A percentile compares a stretch with the other conserved stretches of the same genome.
Evolutionary conservation across 495 filamentous ascomycete species (phyloP).

Genomic region (Aspergillus egyptiacus): DNA sequence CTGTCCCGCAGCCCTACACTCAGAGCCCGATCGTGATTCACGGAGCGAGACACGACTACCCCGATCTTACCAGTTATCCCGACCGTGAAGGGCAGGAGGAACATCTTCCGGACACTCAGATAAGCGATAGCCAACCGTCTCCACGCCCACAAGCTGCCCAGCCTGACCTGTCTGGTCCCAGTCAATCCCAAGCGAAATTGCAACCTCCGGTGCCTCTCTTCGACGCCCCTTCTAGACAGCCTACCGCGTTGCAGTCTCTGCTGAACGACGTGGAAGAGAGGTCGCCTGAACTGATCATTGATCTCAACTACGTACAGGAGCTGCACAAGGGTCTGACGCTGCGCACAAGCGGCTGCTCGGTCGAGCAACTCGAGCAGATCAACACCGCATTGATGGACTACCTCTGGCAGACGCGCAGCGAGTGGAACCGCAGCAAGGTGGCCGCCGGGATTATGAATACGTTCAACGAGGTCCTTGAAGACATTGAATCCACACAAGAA

Average conservation of each 20-base stretch:
- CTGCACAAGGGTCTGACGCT: conserved; percentile 56
- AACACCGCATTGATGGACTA: conserved; percentile 85
- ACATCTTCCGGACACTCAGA: conserved; percentile 43
- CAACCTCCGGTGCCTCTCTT: conserved; percentile 47
- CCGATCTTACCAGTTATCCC: conserved; percentile 36
- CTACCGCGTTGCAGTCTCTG: conserved; percentile 33
- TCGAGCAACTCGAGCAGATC: conserved; percentile 94
- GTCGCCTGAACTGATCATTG: conserved; percentile 46
- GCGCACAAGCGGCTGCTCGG: conserved; percentile 68
- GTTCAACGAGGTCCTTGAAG: conserved; percentile 75
- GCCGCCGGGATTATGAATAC: conserved; percentile 52
- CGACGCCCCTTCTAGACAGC: conserved; percentile 29
- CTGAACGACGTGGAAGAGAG: conserved; percentile 46
- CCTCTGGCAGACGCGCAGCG: conserved; percentile 69
- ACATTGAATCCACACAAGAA: conserved; percentile 67
- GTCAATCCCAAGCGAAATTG: conserved; percentile 36
- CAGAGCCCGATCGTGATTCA: conserved; percentile 45
- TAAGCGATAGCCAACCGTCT: conserved; percentile 36
- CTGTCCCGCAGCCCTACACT: conserved; percentile 49
- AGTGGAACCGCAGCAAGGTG: conserved; percentile 76
- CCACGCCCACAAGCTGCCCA: conserved; percentile 18
- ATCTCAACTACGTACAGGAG: conserved; percentile 46
- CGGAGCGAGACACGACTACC: conserved; percentile 28
- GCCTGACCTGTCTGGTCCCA: conserved; percentile 26
- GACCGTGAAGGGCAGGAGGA: conserved; percentile 41